Percentiles rank a stretch among this genome's conserved stretches.
Conservation (phyloP, 2,329 filamentous ascomycete genomes). For the Apiospora malaysiana region DNA sequence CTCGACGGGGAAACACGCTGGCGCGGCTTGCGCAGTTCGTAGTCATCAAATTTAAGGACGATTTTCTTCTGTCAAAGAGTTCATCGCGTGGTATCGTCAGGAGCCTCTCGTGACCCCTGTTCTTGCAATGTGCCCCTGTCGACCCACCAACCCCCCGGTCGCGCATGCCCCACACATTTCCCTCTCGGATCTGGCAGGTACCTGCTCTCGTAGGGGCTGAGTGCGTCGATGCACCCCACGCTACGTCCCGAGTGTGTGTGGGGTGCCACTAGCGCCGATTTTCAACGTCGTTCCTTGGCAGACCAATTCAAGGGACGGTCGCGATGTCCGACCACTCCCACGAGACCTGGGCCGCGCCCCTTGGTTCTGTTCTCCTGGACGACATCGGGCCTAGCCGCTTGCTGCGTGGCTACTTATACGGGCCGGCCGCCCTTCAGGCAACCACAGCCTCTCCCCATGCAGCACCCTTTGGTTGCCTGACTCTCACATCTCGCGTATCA, state of each 20-base stretch:
- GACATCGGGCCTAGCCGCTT: neutral
- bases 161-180: neutral
- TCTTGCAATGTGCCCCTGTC: neutral
- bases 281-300: neutral
- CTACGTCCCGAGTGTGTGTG: neutral
- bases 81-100: too few relatives aligned
- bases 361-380: neutral
- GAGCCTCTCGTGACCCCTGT: too few relatives aligned
- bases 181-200: neutral
- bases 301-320: neutral
- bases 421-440: neutral
- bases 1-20: too few relatives aligned
- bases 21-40: too few relatives aligned
- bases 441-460: slow-evolving; percentile 3
- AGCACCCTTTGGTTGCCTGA: slow-evolving; percentile 4
- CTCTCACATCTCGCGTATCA: neutral
- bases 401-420: slow-evolving; percentile 1
- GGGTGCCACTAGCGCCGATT: neutral
- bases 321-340: neutral
- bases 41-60: too few relatives aligned
- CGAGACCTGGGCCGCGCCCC: neutral
- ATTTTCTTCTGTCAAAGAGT: too few relatives aligned
- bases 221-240: neutral
- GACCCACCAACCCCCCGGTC: neutral
- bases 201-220: neutral